phyloP scores from a whole-genome alignment of 169 alveolate genomes.

The Plasmodium gaboni region DNA sequence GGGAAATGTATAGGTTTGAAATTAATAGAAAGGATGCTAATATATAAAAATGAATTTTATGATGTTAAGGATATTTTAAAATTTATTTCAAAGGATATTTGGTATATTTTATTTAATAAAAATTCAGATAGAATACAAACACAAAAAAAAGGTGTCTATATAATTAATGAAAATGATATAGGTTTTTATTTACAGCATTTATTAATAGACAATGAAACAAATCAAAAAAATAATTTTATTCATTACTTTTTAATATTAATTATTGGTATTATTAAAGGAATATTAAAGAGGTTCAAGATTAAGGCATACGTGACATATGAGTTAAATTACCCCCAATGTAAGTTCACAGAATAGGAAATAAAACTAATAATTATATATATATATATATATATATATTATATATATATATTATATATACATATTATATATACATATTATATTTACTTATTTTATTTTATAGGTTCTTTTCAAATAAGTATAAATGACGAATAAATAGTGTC shows the following conservation, averaged over 20 bases:
- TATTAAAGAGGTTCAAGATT: slow-evolving; percentile 30
- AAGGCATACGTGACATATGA: slow-evolving; percentile 25
- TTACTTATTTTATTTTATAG: slow-evolving; percentile 7
- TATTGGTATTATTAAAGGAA: slow-evolving; percentile 50
- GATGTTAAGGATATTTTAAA: slow-evolving; percentile 58
- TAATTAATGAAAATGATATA: slow-evolving; percentile 35
- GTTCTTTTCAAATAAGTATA: slow-evolving; percentile 67
- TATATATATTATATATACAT: neutral
- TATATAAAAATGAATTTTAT: slow-evolving; percentile 36
- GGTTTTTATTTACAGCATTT: slow-evolving; percentile 35
- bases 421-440: neutral
- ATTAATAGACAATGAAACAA: slow-evolving; percentile 46
- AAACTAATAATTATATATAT: neutral
- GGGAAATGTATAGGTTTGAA: slow-evolving; percentile 62
- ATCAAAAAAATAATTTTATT: slow-evolving; percentile 47
- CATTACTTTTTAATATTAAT: slow-evolving; percentile 38
- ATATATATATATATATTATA: neutral
- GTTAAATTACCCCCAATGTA: slow-evolving; percentile 47
- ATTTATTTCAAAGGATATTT: slow-evolving; percentile 47
- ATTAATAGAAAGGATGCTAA: slow-evolving; percentile 32
- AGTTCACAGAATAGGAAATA: neutral
- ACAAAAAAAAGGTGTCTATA: slow-evolving; percentile 41
- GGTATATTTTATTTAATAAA: slow-evolving; percentile 50
- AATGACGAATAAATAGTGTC: slow-evolving; percentile 5
- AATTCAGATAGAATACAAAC: slow-evolving; percentile 46